These are phyloP conservation scores for Parachlorella kessleri DNA, from an alignment of 139 green algal species.

Conservation along the genomic window DNA sequence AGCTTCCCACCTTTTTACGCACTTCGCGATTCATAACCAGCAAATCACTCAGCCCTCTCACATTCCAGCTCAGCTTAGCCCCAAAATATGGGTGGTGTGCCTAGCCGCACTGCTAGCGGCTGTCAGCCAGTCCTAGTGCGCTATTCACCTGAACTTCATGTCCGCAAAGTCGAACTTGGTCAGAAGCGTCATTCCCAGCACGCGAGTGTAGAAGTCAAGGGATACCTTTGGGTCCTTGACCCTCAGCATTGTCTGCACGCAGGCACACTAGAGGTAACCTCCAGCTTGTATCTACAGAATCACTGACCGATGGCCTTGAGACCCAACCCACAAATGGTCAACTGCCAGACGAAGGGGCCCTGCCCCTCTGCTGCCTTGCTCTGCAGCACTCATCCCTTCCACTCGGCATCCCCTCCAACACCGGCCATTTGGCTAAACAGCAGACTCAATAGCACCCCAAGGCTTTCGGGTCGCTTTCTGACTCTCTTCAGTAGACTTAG, in stretches of 20 bases:
- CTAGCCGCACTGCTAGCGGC: no score
- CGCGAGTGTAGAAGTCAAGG: conserved; percentile 89
- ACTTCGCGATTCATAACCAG: no score
- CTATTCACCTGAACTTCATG: conserved; percentile 85
- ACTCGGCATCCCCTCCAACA: neutral
- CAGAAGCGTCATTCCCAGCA: conserved; percentile 81
- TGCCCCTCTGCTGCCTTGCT: neutral
- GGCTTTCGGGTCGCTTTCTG: neutral
- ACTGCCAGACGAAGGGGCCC: no score
- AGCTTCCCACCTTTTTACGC: no score
- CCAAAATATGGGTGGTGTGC: no score
- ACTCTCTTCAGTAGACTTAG: no score
- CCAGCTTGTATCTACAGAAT: no score
- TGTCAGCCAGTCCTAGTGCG: no score
- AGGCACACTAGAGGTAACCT: neutral
- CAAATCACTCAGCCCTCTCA: no score
- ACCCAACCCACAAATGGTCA: neutral
- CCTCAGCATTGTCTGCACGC: conserved; percentile 81
- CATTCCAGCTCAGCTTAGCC: no score
- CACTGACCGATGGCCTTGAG: neutral
- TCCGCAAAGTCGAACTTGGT: conserved; percentile 79
- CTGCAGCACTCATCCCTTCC: neutral
- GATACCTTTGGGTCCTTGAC: conserved; percentile 76
- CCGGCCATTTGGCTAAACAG: neutral
- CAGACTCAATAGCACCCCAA: neutral